Percentiles rank a stretch among this genome's conserved stretches.
Conservation (phyloP, 208 protist genomes). For the Crithidia brevicula region DNA sequence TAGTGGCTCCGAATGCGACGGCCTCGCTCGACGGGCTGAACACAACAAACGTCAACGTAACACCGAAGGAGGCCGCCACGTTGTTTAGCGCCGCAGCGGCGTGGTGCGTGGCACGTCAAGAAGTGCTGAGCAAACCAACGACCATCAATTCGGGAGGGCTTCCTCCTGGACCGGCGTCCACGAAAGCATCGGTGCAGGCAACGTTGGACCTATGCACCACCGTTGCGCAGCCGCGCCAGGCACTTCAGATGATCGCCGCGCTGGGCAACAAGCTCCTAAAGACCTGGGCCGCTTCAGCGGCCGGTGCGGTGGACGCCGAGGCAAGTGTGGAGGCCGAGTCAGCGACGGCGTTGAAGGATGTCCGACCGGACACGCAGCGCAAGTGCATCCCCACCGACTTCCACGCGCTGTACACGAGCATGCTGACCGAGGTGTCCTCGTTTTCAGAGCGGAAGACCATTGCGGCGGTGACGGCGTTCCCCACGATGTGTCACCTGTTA, state of each 20-base stretch:
- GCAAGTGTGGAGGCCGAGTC: no score
- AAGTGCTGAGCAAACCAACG: no score
- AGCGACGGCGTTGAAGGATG: slow-evolving; percentile 8
- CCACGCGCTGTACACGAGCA: slow-evolving; percentile 66
- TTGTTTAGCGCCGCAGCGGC: slow-evolving; percentile 22
- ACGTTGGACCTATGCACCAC: slow-evolving; percentile 32
- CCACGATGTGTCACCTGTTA: slow-evolving; percentile 68
- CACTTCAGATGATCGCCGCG: slow-evolving; percentile 31
- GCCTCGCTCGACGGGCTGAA: slow-evolving; percentile 7
- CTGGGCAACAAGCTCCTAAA: slow-evolving; percentile 30
- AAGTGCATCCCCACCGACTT: slow-evolving; percentile 78
- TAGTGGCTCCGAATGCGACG: slow-evolving; percentile 25
- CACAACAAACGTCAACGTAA: slow-evolving; percentile 25
- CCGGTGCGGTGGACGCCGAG: background rate
- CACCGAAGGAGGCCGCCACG: slow-evolving; percentile 10
- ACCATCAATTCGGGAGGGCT: no score
- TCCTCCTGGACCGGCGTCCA: no score
- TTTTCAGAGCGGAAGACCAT: slow-evolving; percentile 62
- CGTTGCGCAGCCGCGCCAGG: slow-evolving; percentile 15
- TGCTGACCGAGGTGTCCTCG: slow-evolving; percentile 70
- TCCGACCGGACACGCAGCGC: slow-evolving; percentile 53
- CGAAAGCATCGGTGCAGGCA: background rate
- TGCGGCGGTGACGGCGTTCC: slow-evolving; percentile 57
- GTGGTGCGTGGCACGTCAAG: slow-evolving; percentile 19
- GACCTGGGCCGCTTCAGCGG: background rate